Conservation (phyloP, 768 basidiomycete species). For the Tremella fuciformis region DNA sequence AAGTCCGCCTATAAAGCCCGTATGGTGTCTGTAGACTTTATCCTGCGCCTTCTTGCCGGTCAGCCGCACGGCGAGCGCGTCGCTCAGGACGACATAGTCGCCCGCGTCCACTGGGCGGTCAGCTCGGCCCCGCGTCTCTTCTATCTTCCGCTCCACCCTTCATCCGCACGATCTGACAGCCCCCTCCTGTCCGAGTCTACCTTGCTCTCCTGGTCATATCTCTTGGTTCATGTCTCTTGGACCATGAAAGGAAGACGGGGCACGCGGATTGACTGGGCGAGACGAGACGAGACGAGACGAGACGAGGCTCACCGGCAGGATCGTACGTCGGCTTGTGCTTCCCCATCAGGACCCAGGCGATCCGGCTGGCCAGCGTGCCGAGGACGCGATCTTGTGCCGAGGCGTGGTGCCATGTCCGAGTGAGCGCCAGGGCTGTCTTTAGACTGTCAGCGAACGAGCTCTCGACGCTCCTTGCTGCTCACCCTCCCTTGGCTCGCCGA, state of each 20-base stretch:
- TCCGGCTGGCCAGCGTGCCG: slow-evolving; percentile 89
- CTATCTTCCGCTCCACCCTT: slow-evolving; percentile 1
- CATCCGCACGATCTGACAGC: no score
- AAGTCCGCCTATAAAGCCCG: slow-evolving; percentile 88
- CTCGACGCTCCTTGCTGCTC: slow-evolving; percentile 11
- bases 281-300: slow-evolving; percentile 1
- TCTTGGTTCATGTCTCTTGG: no score
- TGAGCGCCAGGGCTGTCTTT: slow-evolving; percentile 90
- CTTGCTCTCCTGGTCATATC: no score
- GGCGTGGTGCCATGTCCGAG: slow-evolving; percentile 94
- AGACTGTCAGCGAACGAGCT: not conserved
- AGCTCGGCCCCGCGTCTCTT: not conserved
- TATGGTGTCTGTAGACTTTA: slow-evolving; percentile 79
- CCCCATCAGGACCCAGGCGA: slow-evolving; percentile 95
- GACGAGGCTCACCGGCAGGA: slow-evolving; percentile 65
- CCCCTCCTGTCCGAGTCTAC: no score
- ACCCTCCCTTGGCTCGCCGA: slow-evolving; percentile 39
- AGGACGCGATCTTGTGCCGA: slow-evolving; percentile 86
- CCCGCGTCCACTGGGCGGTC: slow-evolving; percentile 77
- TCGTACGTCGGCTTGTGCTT: slow-evolving; percentile 99
- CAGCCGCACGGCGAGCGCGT: slow-evolving; percentile 75
- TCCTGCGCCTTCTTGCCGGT: slow-evolving; percentile 87
- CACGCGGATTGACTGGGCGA: no score
- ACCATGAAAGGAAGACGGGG: no score
- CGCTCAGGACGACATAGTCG: slow-evolving; percentile 95